Evolutionary conservation across 345 rosid genomes (phyloP).

Genomic region (Clarkia xantiana): DNA sequence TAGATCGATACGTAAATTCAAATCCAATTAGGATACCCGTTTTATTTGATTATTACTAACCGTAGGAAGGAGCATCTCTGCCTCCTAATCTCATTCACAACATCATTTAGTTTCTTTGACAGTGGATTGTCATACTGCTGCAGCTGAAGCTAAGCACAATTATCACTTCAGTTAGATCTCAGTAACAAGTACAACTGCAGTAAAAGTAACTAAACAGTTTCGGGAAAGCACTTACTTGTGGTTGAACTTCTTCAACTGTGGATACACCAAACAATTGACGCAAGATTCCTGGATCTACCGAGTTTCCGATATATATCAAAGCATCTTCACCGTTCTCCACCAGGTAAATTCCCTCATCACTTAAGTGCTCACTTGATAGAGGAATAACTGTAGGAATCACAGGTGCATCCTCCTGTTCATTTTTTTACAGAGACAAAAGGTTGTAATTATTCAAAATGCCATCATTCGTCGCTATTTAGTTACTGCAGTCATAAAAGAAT

Average conservation of each 20-base stretch:
- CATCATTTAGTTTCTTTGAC: constrained; percentile 75
- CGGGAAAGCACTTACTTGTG: constrained; percentile 36
- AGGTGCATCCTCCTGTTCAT: constrained; percentile 53
- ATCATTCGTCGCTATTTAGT: too few relatives aligned
- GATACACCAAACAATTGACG: constrained; percentile 49
- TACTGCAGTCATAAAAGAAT: too few relatives aligned
- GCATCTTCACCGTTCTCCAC: constrained; percentile 92
- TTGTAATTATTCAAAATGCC: too few relatives aligned
- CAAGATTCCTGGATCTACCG: constrained; percentile 47
- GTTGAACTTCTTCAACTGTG: constrained; percentile 49
- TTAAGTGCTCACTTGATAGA: constrained; percentile 71
- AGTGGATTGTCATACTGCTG: constrained; percentile 60
- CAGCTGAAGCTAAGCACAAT: constrained; percentile 42
- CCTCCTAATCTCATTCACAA: constrained; percentile 73
- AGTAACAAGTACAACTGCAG: too few relatives aligned
- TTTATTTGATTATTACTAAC: too few relatives aligned
- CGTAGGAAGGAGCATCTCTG: constrained; percentile 88
- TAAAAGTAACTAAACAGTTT: too few relatives aligned
- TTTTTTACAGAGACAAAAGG: too few relatives aligned
- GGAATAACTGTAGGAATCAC: constrained; percentile 55
- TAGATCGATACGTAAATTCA: too few relatives aligned
- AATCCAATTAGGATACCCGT: too few relatives aligned
- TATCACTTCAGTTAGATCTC: too few relatives aligned
- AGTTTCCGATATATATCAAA: constrained; percentile 58
- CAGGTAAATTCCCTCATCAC: constrained; percentile 74